A percentile compares a stretch with the other conserved stretches of the same genome.
Conservation (phyloP, 164 flowering plant genomes). For the Magnolia changhungtana region DNA sequence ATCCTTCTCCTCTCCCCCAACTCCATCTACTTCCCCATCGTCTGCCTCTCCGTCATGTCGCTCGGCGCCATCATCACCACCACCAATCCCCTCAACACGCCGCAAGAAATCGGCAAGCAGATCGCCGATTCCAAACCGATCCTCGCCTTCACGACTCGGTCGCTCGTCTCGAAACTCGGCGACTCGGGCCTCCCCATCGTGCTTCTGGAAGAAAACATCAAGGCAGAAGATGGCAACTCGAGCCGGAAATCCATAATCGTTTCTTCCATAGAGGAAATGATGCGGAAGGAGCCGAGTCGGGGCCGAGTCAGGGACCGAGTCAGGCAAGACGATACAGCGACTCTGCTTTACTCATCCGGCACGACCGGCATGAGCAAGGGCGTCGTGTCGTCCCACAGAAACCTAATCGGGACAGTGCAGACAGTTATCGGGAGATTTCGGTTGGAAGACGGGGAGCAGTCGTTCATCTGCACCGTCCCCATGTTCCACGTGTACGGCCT, state of each 20-base stretch:
- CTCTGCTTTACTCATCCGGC: slow-evolving; percentile 85
- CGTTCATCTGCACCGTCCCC: slow-evolving; percentile 75
- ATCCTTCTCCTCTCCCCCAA: slow-evolving; percentile 82
- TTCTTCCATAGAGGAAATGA: slow-evolving; percentile 36
- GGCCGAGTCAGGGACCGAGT: slow-evolving; percentile 46
- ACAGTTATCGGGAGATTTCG: slow-evolving; percentile 36
- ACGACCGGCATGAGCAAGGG: slow-evolving; percentile 97
- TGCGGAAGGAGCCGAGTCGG: slow-evolving; percentile 33
- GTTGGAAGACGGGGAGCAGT: slow-evolving; percentile 27
- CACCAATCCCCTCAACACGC: slow-evolving; percentile 86
- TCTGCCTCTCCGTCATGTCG: slow-evolving; percentile 73
- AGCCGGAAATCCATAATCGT: slow-evolving; percentile 19
- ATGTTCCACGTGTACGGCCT: slow-evolving; percentile 95
- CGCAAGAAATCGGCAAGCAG: slow-evolving; percentile 63
- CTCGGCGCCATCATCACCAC: slow-evolving; percentile 90
- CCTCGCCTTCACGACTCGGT: slow-evolving; percentile 60
- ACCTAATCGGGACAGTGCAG: slow-evolving; percentile 69
- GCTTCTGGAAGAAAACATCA: slow-evolving; percentile 32
- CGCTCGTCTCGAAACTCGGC: slow-evolving; percentile 59
- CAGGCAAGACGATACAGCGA: slow-evolving; percentile 70
- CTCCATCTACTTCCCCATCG: slow-evolving; percentile 77
- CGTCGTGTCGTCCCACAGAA: slow-evolving; percentile 68
- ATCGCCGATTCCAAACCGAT: slow-evolving; percentile 69
- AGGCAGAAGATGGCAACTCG: neutral
- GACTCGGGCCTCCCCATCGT: slow-evolving; percentile 47